Percentiles rank a stretch among this genome's conserved stretches.
Conservation (phyloP, 2,329 filamentous ascomycete species). For the Fusarium mundagurra region DNA sequence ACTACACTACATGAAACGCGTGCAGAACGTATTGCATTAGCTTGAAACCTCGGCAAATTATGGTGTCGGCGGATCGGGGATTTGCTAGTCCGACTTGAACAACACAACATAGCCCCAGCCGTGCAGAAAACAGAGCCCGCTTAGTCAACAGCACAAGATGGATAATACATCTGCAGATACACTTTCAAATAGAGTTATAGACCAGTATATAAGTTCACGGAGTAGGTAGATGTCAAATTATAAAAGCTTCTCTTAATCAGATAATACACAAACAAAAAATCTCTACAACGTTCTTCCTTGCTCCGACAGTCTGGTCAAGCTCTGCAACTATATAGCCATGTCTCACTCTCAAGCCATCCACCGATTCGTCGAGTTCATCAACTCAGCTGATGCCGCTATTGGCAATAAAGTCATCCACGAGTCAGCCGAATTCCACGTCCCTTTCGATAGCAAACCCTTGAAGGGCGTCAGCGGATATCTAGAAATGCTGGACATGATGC, state of each 20-base stretch:
- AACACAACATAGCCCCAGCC: not conserved
- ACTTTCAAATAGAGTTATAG: not conserved
- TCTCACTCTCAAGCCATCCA: not conserved
- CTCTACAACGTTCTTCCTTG: not conserved
- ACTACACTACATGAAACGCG: rapidly evolving
- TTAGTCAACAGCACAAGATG: not conserved
- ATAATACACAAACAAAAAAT: not conserved
- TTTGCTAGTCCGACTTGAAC: not conserved
- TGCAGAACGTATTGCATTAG: not conserved
- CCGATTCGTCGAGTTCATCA: not conserved
- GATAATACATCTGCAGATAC: not conserved
- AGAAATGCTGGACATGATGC: not conserved
- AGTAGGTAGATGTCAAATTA: not conserved
- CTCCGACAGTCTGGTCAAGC: not conserved
- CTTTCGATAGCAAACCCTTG: not conserved
- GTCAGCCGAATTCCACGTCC: not conserved
- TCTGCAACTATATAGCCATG: not conserved
- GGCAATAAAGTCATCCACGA: not conserved
- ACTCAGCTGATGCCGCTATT: not conserved
- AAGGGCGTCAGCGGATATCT: not conserved
- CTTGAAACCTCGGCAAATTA: not conserved
- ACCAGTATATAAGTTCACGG: not conserved
- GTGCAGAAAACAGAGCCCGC: not conserved
- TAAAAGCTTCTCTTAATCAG: rapidly evolving
- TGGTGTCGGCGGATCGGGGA: not conserved